Evolutionary conservation across 805 yeast genomes (phyloP), one percentile per base, ranked within the genome.

Genomic region (Candida palmyrensis): DNA sequence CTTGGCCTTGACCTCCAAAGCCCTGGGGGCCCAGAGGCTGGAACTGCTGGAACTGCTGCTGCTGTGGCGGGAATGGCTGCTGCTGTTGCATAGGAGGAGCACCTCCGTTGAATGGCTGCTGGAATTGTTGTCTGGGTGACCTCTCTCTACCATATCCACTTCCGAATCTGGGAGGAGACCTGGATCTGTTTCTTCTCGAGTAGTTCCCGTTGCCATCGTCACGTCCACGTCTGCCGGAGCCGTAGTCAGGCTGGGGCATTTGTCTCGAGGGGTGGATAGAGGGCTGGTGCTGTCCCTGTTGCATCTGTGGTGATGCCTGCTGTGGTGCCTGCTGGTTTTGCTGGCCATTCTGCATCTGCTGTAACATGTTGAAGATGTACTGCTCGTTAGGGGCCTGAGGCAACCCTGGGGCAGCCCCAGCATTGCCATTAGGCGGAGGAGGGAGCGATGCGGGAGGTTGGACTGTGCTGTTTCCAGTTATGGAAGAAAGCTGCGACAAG

Each of bases 121-220:
- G 35, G 33, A 41, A 35, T 33, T 39, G 34, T 34, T 39, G 39
- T 27, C 47, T 32, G 51, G 64, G 64, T 7, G 60, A 55, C 39
- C 60, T 47, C 9, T 49, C 57, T 35, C 55, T 42, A 26, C 41
- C 36, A 26, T 56, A 47, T 39, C 33, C 33, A 18, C 47, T 45
- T 25, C 48, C 47, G 25, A 25, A 39, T 38, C 62, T 54, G 17
- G 43, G 47, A n/a, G 79, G 79, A 12, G 79, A 74, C 47, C 78
- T 59, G 2, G 77, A 73, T 50, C 81, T 67, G 40, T 62, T 65
- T 53, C 76, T 66, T 57, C 77, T 64, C 6, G 68, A 61, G 36
- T 68, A 67, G 11, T 55, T 56, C 12, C 55, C 51, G 23, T 50
- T 41, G 24, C 46, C 49, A 32, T 42, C 48, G 23, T 44, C 42